phyloP scores from a whole-genome alignment of 345 rosid species.

The Rubroshorea leprosula region DNA sequence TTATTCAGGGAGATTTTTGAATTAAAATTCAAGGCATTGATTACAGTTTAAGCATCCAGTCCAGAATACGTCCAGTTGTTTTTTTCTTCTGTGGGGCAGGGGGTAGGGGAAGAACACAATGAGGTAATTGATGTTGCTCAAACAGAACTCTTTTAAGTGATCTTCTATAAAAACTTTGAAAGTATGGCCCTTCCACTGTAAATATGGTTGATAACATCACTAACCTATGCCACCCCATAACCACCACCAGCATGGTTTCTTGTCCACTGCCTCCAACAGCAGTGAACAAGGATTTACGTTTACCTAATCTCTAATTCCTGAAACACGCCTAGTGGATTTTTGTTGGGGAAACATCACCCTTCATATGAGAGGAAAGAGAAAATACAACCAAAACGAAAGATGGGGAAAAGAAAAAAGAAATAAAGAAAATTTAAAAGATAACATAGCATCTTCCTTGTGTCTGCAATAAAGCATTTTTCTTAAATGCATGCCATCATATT shows the following conservation, averaged over 20 bases:
- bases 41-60: no score
- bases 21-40: no score
- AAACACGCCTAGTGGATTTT: neutral
- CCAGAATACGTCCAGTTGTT: no score
- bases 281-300: slow-evolving; percentile 4
- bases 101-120: no score
- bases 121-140: neutral
- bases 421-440: neutral
- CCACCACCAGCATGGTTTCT: slow-evolving; percentile 9
- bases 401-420: neutral
- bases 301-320: slow-evolving; percentile 9
- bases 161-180: neutral
- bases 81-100: no score
- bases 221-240: slow-evolving; percentile 11
- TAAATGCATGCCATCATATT: neutral
- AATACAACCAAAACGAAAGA: neutral
- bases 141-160: neutral
- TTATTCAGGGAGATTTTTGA: no score
- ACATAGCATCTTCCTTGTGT: neutral
- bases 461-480: slow-evolving; percentile 7
- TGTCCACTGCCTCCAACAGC: neutral
- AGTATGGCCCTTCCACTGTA: slow-evolving; percentile 1
- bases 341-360: neutral
- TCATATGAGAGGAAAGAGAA: neutral
- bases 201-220: slow-evolving; percentile 8